phyloP scores from a whole-genome alignment of 495 filamentous ascomycete species.

The Xeromyces bisporus region DNA sequence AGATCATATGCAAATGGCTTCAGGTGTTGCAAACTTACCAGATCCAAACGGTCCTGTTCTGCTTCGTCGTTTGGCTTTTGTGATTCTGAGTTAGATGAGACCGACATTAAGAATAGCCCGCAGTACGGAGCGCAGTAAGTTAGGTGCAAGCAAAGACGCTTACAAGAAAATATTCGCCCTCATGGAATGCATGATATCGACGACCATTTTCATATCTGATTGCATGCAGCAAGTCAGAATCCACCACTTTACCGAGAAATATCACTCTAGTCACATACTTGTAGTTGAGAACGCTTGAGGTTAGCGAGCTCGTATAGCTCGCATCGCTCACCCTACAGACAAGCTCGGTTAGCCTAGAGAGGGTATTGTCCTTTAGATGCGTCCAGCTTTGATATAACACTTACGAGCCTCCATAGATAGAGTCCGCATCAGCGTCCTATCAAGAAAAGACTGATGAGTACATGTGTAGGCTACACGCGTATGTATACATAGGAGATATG shows the following conservation, averaged over 20 bases:
- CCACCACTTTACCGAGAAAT: neutral
- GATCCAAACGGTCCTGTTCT: constrained; percentile 51
- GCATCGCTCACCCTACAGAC: too few species aligned
- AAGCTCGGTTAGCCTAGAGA: too few species aligned
- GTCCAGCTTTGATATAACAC: too few species aligned
- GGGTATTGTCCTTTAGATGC: too few species aligned
- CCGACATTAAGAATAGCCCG: too few species aligned
- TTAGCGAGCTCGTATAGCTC: neutral
- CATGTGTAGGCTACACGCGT: too few species aligned
- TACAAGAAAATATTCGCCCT: constrained; percentile 38
- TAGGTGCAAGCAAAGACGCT: neutral
- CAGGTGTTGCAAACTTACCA: constrained; percentile 13
- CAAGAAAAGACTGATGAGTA: too few species aligned
- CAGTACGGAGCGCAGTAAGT: too few species aligned
- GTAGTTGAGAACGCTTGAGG: neutral
- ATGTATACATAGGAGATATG: too few species aligned
- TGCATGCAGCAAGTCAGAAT: neutral
- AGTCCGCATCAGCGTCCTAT: too few species aligned
- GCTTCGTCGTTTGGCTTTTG: constrained; percentile 37
- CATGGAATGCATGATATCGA: constrained; percentile 43
- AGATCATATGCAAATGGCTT: neutral
- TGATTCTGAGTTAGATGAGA: neutral
- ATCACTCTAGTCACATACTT: neutral
- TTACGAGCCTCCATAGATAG: too few species aligned
- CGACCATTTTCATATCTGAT: constrained; percentile 42